Percentiles rank a stretch among this genome's conserved stretches.
phyloP scores from a whole-genome alignment of 148 eudicot species.

The Fagopyrum homotropicum region DNA sequence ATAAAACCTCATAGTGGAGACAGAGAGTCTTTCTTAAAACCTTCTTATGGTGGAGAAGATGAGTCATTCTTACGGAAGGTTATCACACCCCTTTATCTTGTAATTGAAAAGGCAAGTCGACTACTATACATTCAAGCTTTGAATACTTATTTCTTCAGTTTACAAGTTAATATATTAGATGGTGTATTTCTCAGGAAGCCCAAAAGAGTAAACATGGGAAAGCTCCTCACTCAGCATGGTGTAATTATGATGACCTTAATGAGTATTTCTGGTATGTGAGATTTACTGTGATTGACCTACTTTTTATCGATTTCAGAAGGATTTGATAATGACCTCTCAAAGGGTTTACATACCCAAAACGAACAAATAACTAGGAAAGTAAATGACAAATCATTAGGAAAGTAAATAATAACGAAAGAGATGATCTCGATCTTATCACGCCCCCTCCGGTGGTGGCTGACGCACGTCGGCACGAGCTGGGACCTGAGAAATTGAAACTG shows the following conservation, averaged over 20 bases:
- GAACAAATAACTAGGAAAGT: no score
- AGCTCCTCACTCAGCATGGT: constrained; percentile 82
- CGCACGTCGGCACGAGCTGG: no score
- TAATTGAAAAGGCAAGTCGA: constrained; percentile 61
- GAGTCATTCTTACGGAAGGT: constrained; percentile 93
- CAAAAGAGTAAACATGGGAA: constrained; percentile 71
- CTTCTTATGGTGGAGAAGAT: constrained; percentile 12
- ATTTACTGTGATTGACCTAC: background rate
- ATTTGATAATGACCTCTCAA: no score
- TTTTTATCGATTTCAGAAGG: background rate
- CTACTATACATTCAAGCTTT: background rate
- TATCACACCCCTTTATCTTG: constrained; percentile 72
- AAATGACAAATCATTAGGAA: no score
- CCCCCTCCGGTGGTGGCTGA: no score
- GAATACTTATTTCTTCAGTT: background rate
- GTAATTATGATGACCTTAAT: constrained; percentile 91
- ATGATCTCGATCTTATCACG: no score
- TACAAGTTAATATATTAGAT: background rate
- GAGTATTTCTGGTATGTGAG: constrained; percentile 72
- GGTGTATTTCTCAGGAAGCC: constrained; percentile 55
- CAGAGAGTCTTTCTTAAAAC: constrained; percentile 57
- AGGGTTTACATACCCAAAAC: no score
- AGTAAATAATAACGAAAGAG: no score
- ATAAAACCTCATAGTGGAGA: constrained; percentile 96
- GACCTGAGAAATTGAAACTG: no score